phyloP scores from a whole-genome alignment of 257 asterid genomes.

The Scutellaria minor region DNA sequence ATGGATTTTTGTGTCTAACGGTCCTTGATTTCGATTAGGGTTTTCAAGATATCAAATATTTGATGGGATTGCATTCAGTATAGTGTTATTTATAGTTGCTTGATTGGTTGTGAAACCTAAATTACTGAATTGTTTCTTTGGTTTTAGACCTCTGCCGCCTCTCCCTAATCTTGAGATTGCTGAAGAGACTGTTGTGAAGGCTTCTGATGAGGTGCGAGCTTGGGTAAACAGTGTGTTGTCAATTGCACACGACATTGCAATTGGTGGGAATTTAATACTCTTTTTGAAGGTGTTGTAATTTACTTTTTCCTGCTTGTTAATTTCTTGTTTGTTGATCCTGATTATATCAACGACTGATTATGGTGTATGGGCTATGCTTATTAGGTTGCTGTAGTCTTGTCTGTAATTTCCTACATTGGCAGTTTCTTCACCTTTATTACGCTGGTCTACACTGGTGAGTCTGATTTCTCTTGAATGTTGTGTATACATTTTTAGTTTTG shows the following conservation, averaged over 20 bases:
- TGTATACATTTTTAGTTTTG: background rate
- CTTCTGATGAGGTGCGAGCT: conserved; percentile 73
- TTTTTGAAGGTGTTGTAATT: conserved; percentile 61
- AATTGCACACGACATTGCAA: conserved; percentile 74
- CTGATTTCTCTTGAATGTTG: background rate
- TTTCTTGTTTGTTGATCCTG: conserved; percentile 21
- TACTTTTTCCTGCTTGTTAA: conserved; percentile 22
- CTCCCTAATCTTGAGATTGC: conserved; percentile 83
- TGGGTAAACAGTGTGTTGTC: conserved; percentile 69
- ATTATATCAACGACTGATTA: conserved; percentile 23
- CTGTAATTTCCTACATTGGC: conserved; percentile 77
- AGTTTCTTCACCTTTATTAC: conserved; percentile 79
- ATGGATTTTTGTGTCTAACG: conserved; percentile 8
- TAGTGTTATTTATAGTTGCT: background rate
- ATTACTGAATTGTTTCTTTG: conserved; percentile 29
- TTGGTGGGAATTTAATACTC: conserved; percentile 66
- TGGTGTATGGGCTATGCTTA: conserved; percentile 31
- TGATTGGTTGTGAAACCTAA: conserved; percentile 12
- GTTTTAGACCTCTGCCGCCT: conserved; percentile 91
- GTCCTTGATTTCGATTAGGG: conserved; percentile 8
- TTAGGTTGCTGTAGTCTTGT: conserved; percentile 73
- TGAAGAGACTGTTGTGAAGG: conserved; percentile 67
- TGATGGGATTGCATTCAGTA: background rate
- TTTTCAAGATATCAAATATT: conserved; percentile 6
- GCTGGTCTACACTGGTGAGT: conserved; percentile 73